phyloP scores from a whole-genome alignment of 768 basidiomycete species.

The Agaricus blazei region DNA sequence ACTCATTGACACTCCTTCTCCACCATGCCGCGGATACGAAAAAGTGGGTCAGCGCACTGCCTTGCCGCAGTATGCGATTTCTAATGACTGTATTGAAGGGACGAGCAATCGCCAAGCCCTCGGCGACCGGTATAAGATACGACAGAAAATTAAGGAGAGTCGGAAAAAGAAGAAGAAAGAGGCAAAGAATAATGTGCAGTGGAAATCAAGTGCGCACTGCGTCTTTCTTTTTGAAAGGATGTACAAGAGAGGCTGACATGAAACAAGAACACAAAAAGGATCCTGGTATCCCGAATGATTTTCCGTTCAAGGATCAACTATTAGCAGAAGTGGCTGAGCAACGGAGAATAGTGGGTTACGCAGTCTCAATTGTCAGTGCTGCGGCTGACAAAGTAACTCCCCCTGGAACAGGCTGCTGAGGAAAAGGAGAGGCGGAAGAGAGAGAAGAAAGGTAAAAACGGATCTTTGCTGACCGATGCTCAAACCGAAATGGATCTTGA shows the following conservation, averaged over 20 bases:
- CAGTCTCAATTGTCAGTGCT: not conserved
- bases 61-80: not conserved
- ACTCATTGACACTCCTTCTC: not conserved
- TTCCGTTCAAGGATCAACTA: conserved; percentile 93
- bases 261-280: conserved; percentile 73
- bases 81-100: conserved; percentile 38
- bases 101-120: conserved; percentile 80
- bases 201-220: conserved; percentile 76
- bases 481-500: conserved; percentile 18
- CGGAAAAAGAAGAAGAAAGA: conserved; percentile 71
- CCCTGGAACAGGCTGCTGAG: conserved; percentile 59
- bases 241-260: not conserved
- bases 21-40: conserved; percentile 63
- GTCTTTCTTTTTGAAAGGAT: not conserved
- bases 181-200: conserved; percentile 74
- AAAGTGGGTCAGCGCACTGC: conserved; percentile 36
- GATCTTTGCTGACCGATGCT: conserved; percentile 15
- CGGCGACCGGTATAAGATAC: conserved; percentile 66
- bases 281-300: conserved; percentile 89
- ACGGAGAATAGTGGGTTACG: conserved; percentile 56
- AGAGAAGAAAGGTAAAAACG: conserved; percentile 33
- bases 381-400: not conserved
- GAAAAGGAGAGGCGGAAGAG: conserved; percentile 67
- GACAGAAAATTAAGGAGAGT: conserved; percentile 71
- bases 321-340: conserved; percentile 85